These are phyloP conservation scores for Cyberlindnera xylosilytica DNA, from an alignment of 805 yeast genomes.

Conservation along the genomic window DNA sequence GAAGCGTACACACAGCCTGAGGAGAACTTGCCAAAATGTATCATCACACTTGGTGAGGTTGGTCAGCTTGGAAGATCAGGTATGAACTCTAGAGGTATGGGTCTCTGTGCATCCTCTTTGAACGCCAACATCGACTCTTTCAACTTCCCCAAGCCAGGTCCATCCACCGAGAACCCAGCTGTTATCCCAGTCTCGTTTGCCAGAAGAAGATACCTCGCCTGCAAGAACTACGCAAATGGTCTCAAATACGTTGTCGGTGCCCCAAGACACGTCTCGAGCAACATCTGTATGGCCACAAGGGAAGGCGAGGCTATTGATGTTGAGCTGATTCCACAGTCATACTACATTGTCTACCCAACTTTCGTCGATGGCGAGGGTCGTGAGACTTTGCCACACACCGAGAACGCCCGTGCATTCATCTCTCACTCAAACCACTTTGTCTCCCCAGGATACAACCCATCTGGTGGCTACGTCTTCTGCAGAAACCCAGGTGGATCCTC, in stretches of 20 bases:
- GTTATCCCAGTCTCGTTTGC: constrained; percentile 15
- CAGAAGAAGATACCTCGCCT: constrained; percentile 16
- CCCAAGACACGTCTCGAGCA: constrained; percentile 17
- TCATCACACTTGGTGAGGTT: constrained; percentile 17
- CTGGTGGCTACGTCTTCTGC: constrained; percentile 13
- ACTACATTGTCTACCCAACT: constrained; percentile 13
- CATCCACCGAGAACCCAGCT: constrained; percentile 5
- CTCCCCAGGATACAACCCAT: constrained; percentile 13
- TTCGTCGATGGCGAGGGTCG: constrained; percentile 14
- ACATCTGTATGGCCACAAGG: constrained; percentile 12
- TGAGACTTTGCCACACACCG: constrained; percentile 10
- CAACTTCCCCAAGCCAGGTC: constrained; percentile 12
- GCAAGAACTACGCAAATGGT: constrained; percentile 16
- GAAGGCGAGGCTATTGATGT: constrained; percentile 16
- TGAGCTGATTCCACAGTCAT: constrained; percentile 15
- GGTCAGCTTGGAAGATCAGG: constrained; percentile 20
- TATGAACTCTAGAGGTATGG: constrained; percentile 17
- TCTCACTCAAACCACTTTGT: constrained; percentile 14
- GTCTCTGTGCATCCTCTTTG: constrained; percentile 16
- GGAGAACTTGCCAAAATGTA: constrained; percentile 13
- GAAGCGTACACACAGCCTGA: constrained; percentile 16
- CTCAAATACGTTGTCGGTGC: constrained; percentile 15
- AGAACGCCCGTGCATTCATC: constrained; percentile 15
- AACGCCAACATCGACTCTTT: constrained; percentile 15
- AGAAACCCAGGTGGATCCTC: constrained; percentile 20